Base-by-base conservation (phyloP, 163 green algal genomes). In the Scenedesmus sp. region DNA sequence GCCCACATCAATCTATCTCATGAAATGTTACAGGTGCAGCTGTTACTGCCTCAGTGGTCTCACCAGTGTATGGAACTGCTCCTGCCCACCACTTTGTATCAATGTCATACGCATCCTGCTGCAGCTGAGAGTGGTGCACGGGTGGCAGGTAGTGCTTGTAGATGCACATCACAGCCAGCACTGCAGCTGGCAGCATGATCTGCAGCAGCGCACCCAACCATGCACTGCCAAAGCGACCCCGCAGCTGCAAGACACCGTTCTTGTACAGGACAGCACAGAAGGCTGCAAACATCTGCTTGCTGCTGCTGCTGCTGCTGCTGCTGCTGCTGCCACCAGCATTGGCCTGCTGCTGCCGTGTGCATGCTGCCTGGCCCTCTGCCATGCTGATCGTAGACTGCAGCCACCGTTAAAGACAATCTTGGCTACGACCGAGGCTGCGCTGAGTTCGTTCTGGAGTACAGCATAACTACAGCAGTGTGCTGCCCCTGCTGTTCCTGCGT, bases 101-200 rank as follows among this genome's bases (percentile, higher is more conserved):
- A 16, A 94, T n/a, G 57, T 91, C 92, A 66, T 81, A 76, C 2
- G 82, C 64, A 1, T 88, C 34, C 18, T 26, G 52, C 59, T 91
- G 84, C 56, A 92, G 59, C 18, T 56, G 3, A 0, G 91, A 73
- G 82, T 92, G 84, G 20, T 86, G 82, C 16, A 93, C 82, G 1
- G 94, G 93, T 23, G 93, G 88, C 20, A 98, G 90, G 93, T 96
- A 98, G 85, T 97, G 93, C 92, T 97, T 97, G 57, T 96, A 96
- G 10, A 98, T 93, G 79, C 95, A 97, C 94, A 97, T 95, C 18
- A 97, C 85, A 2, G 94, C 12, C 87, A 98, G 97, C 89, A 98
- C 97, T 8, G 93, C 87, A 1, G 92, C 95, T 1, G 96, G 95
- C 5, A 96, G 91, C 1, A 96, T 77, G 3, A 97, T 84, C 81